These are phyloP conservation scores for Solanum appendiculatum DNA, from an alignment of 257 asterid species.

Conservation along the genomic window DNA sequence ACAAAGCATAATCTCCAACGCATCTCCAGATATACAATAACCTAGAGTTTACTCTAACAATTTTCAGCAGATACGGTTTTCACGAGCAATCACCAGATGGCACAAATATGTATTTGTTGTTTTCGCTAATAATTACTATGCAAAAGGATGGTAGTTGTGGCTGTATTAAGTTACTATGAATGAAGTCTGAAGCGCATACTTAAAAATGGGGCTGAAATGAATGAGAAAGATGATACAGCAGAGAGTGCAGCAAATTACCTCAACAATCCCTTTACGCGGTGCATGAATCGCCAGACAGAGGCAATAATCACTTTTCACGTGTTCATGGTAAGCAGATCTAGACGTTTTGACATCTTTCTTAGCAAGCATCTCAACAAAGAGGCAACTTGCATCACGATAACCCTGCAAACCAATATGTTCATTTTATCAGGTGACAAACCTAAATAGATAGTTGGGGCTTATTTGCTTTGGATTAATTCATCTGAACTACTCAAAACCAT, in stretches of 20 bases:
- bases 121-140: neutral
- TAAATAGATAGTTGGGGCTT: neutral
- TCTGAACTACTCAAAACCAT: neutral
- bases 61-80: neutral
- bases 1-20: neutral
- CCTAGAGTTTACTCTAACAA: neutral
- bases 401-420: conserved; percentile 42
- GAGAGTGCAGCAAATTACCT: conserved; percentile 38
- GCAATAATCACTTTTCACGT: conserved; percentile 67
- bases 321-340: conserved; percentile 23
- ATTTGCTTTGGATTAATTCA: neutral
- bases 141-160: neutral
- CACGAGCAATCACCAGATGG: neutral
- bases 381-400: conserved; percentile 95
- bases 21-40: neutral
- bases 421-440: neutral
- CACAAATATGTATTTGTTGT: neutral
- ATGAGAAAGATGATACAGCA: neutral
- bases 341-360: conserved; percentile 35
- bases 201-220: neutral
- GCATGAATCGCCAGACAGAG: conserved; percentile 97
- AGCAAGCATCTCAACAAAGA: conserved; percentile 89
- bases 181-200: neutral
- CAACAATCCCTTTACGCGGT: conserved; percentile 90
- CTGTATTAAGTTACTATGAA: neutral